A percentile compares a stretch with the other conserved stretches of the same genome.
Conservation (phyloP, 2,329 filamentous ascomycete species). For the Colletotrichum lentis region DNA sequence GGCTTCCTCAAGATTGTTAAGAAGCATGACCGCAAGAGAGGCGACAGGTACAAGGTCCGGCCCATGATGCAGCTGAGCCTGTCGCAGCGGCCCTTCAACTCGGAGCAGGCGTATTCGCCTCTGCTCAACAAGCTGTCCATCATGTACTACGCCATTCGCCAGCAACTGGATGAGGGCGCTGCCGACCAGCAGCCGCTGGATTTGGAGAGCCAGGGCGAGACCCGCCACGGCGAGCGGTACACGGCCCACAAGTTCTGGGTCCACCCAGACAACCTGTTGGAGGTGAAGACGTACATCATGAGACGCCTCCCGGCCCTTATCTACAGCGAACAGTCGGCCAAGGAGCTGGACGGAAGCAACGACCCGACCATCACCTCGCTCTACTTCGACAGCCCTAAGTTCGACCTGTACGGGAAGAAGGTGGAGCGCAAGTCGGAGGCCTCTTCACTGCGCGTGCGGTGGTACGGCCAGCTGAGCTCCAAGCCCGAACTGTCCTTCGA, state of each 20-base stretch:
- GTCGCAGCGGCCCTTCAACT: slow-evolving; percentile 91
- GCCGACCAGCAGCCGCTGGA: slow-evolving; percentile 52
- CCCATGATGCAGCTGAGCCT: slow-evolving; percentile 91
- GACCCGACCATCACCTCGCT: slow-evolving; percentile 94
- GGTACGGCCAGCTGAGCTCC: slow-evolving; percentile 85
- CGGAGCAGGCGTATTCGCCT: slow-evolving; percentile 86
- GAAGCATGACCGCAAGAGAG: slow-evolving; percentile 96
- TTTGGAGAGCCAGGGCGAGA: slow-evolving; percentile 62
- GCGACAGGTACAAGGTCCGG: slow-evolving; percentile 84
- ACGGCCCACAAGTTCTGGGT: slow-evolving; percentile 97
- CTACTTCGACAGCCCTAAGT: slow-evolving; percentile 91
- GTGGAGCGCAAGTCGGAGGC: slow-evolving; percentile 78
- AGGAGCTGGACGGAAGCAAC: slow-evolving; percentile 79
- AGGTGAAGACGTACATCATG: slow-evolving; percentile 95
- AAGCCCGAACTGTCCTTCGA: slow-evolving; percentile 85
- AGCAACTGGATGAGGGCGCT: slow-evolving; percentile 73
- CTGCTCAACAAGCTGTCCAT: slow-evolving; percentile 89
- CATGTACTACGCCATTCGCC: slow-evolving; percentile 94
- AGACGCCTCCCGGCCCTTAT: slow-evolving; percentile 89
- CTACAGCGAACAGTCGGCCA: slow-evolving; percentile 87
- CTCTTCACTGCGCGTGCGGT: slow-evolving; percentile 84
- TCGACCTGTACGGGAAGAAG: slow-evolving; percentile 87
- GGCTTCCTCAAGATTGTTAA: slow-evolving; percentile 98
- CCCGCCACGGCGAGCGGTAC: slow-evolving; percentile 75
- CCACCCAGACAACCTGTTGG: slow-evolving; percentile 91